A percentile compares a stretch with the other conserved stretches of the same genome.
These are phyloP conservation scores for Prunus mume DNA, from an alignment of 306 rosid species.

Conservation along the genomic window DNA sequence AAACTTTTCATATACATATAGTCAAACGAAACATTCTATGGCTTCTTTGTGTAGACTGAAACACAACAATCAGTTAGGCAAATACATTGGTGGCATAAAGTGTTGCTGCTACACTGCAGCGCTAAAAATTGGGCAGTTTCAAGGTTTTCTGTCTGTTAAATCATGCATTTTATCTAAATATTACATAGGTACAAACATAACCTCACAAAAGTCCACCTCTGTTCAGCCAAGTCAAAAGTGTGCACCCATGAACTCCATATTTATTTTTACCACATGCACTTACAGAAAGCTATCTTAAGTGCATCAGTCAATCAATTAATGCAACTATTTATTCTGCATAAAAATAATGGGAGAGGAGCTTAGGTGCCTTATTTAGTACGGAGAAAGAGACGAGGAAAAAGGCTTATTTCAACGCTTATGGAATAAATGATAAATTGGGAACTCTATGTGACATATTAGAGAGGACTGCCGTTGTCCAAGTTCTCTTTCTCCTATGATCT, in stretches of 20 bases:
- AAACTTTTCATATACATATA: neutral
- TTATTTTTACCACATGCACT: neutral
- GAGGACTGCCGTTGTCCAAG: no score
- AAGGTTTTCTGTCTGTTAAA: neutral
- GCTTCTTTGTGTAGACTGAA: neutral
- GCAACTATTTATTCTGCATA: neutral
- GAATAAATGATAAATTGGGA: neutral
- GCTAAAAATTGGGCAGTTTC: neutral
- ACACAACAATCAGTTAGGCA: constrained; percentile 10
- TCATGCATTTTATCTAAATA: neutral
- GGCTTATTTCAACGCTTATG: neutral
- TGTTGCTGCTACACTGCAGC: neutral
- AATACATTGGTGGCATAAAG: neutral
- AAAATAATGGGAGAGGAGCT: neutral
- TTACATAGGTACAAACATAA: neutral
- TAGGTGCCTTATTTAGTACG: neutral
- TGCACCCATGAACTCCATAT: no score
- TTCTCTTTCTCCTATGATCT: no score
- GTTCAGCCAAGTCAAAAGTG: no score
- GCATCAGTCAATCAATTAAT: neutral
- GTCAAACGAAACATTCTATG: neutral
- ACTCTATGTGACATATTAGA: no score
- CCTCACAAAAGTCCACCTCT: neutral
- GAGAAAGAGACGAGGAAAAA: neutral
- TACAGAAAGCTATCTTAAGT: neutral